These are phyloP conservation scores for Penicillium verrucosum DNA, from an alignment of 2,329 filamentous ascomycete genomes.

Conservation along the genomic window DNA sequence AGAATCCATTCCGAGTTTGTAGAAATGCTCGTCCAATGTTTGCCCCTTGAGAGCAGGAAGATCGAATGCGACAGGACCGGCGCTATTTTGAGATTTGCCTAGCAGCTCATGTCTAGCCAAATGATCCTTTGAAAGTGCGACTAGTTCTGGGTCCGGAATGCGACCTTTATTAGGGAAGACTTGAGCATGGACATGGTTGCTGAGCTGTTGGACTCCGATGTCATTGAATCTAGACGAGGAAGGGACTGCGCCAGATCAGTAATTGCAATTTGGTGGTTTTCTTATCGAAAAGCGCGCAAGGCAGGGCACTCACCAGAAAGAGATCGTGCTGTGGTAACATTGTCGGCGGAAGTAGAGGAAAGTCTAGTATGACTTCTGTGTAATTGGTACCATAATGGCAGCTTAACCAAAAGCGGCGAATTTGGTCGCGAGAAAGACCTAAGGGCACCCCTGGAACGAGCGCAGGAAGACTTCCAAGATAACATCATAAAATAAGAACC, in stretches of 20 bases:
- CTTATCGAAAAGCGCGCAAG: neutral
- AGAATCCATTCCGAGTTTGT: conserved; percentile 78
- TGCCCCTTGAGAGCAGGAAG: conserved; percentile 74
- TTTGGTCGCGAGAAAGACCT: conserved; percentile 27
- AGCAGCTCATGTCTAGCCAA: conserved; percentile 79
- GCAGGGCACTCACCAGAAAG: conserved; percentile 28
- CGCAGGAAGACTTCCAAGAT: conserved; percentile 28
- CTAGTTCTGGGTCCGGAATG: conserved; percentile 65
- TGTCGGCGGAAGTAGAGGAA: conserved; percentile 9
- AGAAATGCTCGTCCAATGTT: conserved; percentile 90
- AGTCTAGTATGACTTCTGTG: conserved; percentile 14
- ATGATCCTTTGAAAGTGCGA: conserved; percentile 78
- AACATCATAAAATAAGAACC: conserved; percentile 15
- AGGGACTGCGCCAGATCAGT: conserved; percentile 29
- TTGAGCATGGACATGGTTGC: conserved; percentile 75
- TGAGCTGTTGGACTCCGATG: conserved; percentile 92
- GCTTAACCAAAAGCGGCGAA: conserved; percentile 15
- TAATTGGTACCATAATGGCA: conserved; percentile 13
- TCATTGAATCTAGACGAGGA: conserved; percentile 74
- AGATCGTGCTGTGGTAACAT: conserved; percentile 12
- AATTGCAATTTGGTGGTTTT: conserved; percentile 14
- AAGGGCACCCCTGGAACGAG: conserved; percentile 30
- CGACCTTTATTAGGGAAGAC: conserved; percentile 62
- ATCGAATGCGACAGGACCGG: conserved; percentile 76
- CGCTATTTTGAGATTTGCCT: conserved; percentile 80